Evolutionary conservation across 306 rosid genomes (phyloP), one percentile per base, ranked within the genome.

Genomic region (Cicer pinnatifidum): DNA sequence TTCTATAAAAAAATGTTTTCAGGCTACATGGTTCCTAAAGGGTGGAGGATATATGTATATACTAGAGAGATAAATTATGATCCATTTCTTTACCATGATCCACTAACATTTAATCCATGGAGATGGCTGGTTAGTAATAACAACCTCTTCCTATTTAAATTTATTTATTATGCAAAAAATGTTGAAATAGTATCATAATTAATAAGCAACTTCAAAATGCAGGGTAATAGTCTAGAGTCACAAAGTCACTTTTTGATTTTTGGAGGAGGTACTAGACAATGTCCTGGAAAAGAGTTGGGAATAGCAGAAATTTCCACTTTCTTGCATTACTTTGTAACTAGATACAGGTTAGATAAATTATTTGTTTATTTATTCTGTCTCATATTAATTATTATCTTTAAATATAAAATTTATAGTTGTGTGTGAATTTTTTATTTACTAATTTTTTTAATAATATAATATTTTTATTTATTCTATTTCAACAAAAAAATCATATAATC

Each of bases 91-190:
- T 95, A 95, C 78, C 83, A 92, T 4, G 99, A 95, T 6, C 99
- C 99, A 13, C 83, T 87, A 7, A 75, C 84, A 62, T 95, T 95
- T 73, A 86, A 95, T 54, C 99, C 99, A 15, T 91, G 99, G 99
- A 88, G 99, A 90, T 95, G 99, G 99, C 86, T 95, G 96, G 98
- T 94, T 75, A n/a, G 91, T 84, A n/a, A 90, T 84, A 4, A 69
- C 19, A 75, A 43, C 9, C 48, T 28, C 5, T 60, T 10, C 1
- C 5, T 62, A 0, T 46, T 7, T 8, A 35, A 28, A 28, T 20
- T 20, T 1, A 11, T 40, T 48, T 12, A 6, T 33, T 9, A 17
- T 57, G 11, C 51, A 65, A 44, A 20, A 28, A 44, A 17, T 10
- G 6, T 35, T 56, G 37, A 45, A 78, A 78, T 52, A 7, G 8